phyloP scores from a whole-genome alignment of 2,329 filamentous ascomycete species.

The Chaetomium olivaceum region DNA sequence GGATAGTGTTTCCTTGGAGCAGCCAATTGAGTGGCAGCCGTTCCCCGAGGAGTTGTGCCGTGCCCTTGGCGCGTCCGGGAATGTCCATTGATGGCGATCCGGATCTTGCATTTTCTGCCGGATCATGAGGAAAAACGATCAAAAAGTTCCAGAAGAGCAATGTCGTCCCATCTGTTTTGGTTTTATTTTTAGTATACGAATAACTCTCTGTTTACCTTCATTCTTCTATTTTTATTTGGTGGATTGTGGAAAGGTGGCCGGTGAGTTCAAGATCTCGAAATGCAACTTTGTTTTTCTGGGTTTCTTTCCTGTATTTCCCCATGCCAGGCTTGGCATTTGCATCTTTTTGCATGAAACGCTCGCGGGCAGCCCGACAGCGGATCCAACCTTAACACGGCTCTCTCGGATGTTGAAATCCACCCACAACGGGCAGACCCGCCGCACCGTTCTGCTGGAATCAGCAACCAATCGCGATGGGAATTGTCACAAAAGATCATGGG shows the following conservation, averaged over 20 bases:
- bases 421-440: background rate
- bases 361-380: background rate
- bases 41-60: background rate
- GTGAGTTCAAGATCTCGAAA: background rate
- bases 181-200: background rate
- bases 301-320: background rate
- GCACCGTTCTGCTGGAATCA: conserved; percentile 8
- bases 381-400: conserved; percentile 2
- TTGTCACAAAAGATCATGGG: background rate
- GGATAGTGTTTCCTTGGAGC: background rate
- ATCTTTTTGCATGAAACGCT: background rate
- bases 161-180: background rate
- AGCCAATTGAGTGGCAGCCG: conserved; percentile 3
- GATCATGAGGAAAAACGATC: background rate
- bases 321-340: background rate
- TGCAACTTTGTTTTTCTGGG: background rate
- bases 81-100: conserved; percentile 1
- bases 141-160: background rate
- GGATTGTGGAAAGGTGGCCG: background rate
- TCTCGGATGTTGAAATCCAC: background rate
- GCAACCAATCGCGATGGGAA: background rate
- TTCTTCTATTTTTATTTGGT: background rate
- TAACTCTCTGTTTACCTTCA: background rate
- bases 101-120: conserved; percentile 11
- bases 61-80: conserved; percentile 2